A percentile compares a stretch with the other conserved stretches of the same genome.
Evolutionary conservation across 2,329 filamentous ascomycete species (phyloP).

Genomic region (Microsporum canis): DNA sequence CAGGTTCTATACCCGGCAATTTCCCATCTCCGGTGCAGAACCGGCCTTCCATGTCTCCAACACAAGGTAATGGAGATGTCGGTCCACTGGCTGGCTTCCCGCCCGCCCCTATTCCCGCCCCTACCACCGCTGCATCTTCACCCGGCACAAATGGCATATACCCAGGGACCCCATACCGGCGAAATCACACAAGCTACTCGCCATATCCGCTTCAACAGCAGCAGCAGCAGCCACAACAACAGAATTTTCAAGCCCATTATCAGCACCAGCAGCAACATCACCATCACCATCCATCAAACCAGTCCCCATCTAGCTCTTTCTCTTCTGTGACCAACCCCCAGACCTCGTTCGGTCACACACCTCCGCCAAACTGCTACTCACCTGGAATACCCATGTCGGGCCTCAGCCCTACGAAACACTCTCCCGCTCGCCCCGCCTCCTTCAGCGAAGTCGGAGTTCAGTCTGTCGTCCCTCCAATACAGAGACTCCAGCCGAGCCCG

Average conservation of each 20-base stretch:
- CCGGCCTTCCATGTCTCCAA: slow-evolving; percentile 38
- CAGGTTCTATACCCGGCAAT: slow-evolving; percentile 27
- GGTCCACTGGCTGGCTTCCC: slow-evolving; percentile 36
- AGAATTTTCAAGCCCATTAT: not conserved
- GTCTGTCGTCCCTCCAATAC: slow-evolving; percentile 31
- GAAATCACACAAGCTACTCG: slow-evolving; percentile 3
- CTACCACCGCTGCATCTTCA: not conserved
- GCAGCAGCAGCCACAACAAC: not conserved
- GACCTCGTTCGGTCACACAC: slow-evolving; percentile 18
- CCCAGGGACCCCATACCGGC: slow-evolving; percentile 22
- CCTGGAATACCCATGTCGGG: slow-evolving; percentile 32
- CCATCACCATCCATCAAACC: slow-evolving; percentile 13
- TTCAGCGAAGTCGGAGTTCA: slow-evolving; percentile 14
- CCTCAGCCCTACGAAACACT: slow-evolving; percentile 38
- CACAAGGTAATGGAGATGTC: slow-evolving; percentile 40
- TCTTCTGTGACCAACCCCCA: slow-evolving; percentile 2
- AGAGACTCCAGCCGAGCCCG: slow-evolving; percentile 32
- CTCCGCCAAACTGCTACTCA: slow-evolving; percentile 27
- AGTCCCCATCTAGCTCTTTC: slow-evolving; percentile 9
- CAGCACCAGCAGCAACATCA: not conserved
- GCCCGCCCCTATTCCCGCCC: slow-evolving; percentile 13
- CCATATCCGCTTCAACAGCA: slow-evolving; percentile 10
- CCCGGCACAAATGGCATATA: slow-evolving; percentile 19
- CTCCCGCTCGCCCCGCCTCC: slow-evolving; percentile 21
- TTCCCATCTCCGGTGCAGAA: slow-evolving; percentile 35